Base-by-base conservation (phyloP, 1,284 basidiomycete genomes). In the Puccinia coronata region DNA sequence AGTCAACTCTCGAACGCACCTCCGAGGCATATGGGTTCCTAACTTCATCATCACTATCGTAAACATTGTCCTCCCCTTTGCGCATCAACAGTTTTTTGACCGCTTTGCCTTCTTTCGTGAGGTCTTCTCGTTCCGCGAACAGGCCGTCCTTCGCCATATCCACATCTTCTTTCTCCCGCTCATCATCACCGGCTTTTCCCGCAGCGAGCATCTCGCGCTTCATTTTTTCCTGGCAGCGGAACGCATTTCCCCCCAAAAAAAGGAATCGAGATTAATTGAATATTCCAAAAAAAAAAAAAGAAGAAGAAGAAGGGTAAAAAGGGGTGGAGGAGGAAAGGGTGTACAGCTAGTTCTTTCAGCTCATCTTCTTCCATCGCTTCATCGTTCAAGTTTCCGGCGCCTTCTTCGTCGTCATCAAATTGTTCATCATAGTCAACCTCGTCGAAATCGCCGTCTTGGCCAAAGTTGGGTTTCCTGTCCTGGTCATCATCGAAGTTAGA, bases 331-430 rank as follows among this genome's bases (percentile, higher is more conserved):
- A 57, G 53, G 9, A 25, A 23, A 18, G 9, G 65, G 86, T 88
- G 41, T 78, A 92, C 93, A 89, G 94, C 93, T n/a, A 92, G 88
- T 85, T 95, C 93, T 85, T 92, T 94, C 53, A 91, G 89, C 84
- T 94, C 92, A 81, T 94, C 92, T 82, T 95, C 94, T 70, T 94
- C 91, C 77, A 88, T 88, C 41, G 91, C 90, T 80, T 92, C 91
- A 28, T 89, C 88, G 61, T 91, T 89, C 85, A 91, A 89, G 85
- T 90, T 84, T 14, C 84, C 85, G 31, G 84, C 84, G 0, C 85
- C 91, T 85, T 95, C 93, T 74, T 95, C 93, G 83, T 95, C 93
- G 83, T 95, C 94, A 28, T 92, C 92, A 84, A 94, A 92, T 25
- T 92, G 92, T 84, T 92, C 92, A 84, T 95, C 93, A 84, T 90